phyloP scores from a whole-genome alignment of 2,329 filamentous ascomycete genomes.

The Ophiostoma sp. region DNA sequence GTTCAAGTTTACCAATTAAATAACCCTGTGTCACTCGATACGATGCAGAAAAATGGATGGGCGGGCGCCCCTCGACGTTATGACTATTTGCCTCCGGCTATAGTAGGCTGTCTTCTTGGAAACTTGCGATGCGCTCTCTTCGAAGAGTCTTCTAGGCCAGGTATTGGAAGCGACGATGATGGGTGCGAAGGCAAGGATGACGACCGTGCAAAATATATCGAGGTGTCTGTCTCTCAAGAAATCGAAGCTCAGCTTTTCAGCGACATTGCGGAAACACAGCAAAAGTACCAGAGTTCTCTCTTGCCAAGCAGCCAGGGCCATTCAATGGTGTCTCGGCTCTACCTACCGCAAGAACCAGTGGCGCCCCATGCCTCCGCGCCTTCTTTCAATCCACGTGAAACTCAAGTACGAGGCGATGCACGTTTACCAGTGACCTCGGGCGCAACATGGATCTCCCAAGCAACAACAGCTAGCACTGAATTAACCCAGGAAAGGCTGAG shows the following conservation, averaged over 20 bases:
- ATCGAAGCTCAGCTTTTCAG: slow-evolving; percentile 53
- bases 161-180: slow-evolving; percentile 28
- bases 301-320: background rate
- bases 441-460: slow-evolving; percentile 45
- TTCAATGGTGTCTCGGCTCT: background rate
- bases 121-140: slow-evolving; percentile 58
- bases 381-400: background rate
- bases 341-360: background rate
- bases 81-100: slow-evolving; percentile 56
- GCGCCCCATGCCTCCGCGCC: no score
- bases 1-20: slow-evolving; percentile 63
- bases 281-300: background rate
- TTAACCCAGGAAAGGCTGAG: slow-evolving; percentile 35
- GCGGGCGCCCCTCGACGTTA: slow-evolving; percentile 52
- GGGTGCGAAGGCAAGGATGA: slow-evolving; percentile 22
- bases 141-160: slow-evolving; percentile 29
- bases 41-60: slow-evolving; percentile 58
- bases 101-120: slow-evolving; percentile 58
- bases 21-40: slow-evolving; percentile 53
- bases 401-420: background rate
- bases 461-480: slow-evolving; percentile 44
- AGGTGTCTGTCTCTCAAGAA: slow-evolving; percentile 51
- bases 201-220: slow-evolving; percentile 15
- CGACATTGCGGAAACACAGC: slow-evolving; percentile 41
- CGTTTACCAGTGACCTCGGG: background rate